phyloP scores from a whole-genome alignment of 2,329 filamentous ascomycete genomes.

The Fusarium sublunatum region DNA sequence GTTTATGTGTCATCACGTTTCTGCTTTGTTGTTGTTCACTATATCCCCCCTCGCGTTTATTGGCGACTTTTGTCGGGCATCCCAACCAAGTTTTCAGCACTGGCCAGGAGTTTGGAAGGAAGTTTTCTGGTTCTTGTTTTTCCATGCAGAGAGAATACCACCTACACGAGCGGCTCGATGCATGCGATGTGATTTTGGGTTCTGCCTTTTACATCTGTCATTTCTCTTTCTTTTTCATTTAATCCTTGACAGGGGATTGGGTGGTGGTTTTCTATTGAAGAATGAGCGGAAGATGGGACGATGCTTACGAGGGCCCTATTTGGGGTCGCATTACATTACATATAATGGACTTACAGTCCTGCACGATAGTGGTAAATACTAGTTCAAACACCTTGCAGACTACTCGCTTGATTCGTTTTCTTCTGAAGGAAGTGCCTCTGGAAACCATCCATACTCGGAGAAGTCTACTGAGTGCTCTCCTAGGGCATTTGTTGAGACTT shows the following conservation, averaged over 20 bases:
- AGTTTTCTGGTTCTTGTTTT: constrained; percentile 28
- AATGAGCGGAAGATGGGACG: constrained; percentile 46
- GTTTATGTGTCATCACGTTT: constrained; percentile 44
- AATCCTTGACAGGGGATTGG: constrained; percentile 25
- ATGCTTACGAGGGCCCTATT: constrained; percentile 41
- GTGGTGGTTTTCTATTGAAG: constrained; percentile 31
- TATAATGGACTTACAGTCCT: constrained; percentile 35
- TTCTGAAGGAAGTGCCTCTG: constrained; percentile 61
- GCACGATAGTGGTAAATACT: constrained; percentile 47
- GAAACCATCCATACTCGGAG: constrained; percentile 67
- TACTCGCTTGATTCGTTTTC: constrained; percentile 25
- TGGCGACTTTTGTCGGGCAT: constrained; percentile 27
- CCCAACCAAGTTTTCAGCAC: constrained; percentile 43
- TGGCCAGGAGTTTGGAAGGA: constrained; percentile 49
- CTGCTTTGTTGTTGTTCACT: constrained; percentile 41
- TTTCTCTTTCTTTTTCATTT: constrained; percentile 37
- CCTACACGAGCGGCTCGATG: constrained; percentile 45
- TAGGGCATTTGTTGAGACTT: constrained; percentile 60
- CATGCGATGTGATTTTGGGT: constrained; percentile 39
- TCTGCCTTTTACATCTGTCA: constrained; percentile 36
- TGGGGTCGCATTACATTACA: constrained; percentile 44
- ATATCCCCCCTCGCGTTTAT: constrained; percentile 45
- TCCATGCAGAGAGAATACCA: constrained; percentile 38
- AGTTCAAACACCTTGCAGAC: constrained; percentile 36
- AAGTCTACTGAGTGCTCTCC: constrained; percentile 66